Evolutionary conservation across 2,329 filamentous ascomycete species (phyloP).

Genomic region (Calonectria crousiana): DNA sequence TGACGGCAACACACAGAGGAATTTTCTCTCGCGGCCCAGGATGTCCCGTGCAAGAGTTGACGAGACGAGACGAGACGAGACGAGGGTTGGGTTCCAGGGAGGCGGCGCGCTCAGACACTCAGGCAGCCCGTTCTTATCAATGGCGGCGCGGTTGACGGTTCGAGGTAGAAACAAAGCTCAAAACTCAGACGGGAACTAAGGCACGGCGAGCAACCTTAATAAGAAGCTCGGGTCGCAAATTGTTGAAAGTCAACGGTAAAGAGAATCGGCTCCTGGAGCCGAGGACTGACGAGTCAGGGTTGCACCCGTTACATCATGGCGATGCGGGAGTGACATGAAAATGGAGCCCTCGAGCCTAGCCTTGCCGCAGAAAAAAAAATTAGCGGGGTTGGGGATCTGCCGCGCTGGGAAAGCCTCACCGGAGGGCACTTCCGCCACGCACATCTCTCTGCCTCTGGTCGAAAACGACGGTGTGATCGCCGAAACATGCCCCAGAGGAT

Average conservation of each 20-base stretch:
- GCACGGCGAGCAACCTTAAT: conserved; percentile 6
- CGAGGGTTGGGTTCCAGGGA: not conserved
- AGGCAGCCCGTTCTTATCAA: not conserved
- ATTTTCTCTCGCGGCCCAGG: not conserved
- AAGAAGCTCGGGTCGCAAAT: not conserved
- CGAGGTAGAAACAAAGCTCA: conserved; percentile 4
- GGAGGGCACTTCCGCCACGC: not conserved
- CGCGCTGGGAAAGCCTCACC: not conserved
- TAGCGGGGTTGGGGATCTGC: conserved; percentile 21
- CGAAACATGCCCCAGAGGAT: not conserved
- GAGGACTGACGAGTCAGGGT: not conserved
- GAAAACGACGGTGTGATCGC: not conserved
- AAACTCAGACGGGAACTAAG: not conserved
- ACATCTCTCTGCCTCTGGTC: too few species aligned
- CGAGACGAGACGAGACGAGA: not conserved
- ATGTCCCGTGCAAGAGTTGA: not conserved
- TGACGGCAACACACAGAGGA: not conserved
- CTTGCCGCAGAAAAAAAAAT: not conserved
- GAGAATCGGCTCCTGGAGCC: not conserved
- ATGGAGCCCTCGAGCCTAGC: not conserved
- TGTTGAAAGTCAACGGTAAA: not conserved
- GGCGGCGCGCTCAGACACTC: not conserved
- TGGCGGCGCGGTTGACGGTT: not conserved
- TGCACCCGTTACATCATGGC: conserved; percentile 12
- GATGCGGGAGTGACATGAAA: not conserved